These are phyloP conservation scores for Pseudohalonectria lignicola DNA, from an alignment of 2,329 filamentous ascomycete genomes.

Conservation along the genomic window DNA sequence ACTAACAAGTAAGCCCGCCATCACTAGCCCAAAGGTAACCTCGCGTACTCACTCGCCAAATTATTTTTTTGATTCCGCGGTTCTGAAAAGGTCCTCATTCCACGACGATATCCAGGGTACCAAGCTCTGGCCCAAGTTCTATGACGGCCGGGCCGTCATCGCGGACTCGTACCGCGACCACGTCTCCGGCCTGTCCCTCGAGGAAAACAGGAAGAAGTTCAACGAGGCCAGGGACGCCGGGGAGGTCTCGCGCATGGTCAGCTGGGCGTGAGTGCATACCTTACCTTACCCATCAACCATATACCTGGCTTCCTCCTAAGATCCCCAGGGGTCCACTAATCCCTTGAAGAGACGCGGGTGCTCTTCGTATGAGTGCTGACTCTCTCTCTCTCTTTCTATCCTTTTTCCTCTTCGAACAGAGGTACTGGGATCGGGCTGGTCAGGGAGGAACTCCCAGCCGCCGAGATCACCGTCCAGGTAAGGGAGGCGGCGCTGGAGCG, in stretches of 20 bases:
- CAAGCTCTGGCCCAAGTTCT: constrained; percentile 27
- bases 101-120: constrained; percentile 33
- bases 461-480: constrained; percentile 30
- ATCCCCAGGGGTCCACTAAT: too few relatives aligned
- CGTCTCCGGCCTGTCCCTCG: constrained; percentile 24
- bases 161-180: constrained; percentile 30
- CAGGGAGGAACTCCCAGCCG: constrained; percentile 26
- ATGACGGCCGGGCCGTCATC: constrained; percentile 25
- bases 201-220: constrained; percentile 28
- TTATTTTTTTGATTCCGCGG: constrained; percentile 1
- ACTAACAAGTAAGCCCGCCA: constrained; percentile 29
- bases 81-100: constrained; percentile 21
- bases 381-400: too few relatives aligned
- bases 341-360: neutral
- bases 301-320: too few relatives aligned
- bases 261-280: constrained; percentile 14
- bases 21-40: neutral
- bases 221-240: constrained; percentile 22
- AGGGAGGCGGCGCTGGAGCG: constrained; percentile 23
- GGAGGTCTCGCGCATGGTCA: constrained; percentile 23
- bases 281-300: neutral
- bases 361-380: too few relatives aligned
- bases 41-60: neutral
- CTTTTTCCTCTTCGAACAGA: too few relatives aligned
- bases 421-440: constrained; percentile 34